Evolutionary conservation across 768 basidiomycete species (phyloP), one percentile per base, ranked within the genome.

Genomic region (Xerocomellus dryophilus): DNA sequence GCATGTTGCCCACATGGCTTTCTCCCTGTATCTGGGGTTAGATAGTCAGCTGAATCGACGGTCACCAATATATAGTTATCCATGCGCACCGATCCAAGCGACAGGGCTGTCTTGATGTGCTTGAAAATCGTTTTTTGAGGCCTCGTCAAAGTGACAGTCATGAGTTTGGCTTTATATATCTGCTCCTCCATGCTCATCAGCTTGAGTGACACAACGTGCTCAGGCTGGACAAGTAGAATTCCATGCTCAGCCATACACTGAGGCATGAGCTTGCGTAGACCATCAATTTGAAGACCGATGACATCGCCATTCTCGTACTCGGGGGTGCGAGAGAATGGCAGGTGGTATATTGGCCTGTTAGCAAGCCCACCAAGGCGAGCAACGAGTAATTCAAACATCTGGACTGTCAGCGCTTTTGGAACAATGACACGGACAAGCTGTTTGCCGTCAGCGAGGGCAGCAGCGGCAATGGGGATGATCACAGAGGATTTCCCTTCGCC

Each of bases 401-500:
- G 75, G 5, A 47, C 62, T 0, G 66, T 62, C 17, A 80, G 63
- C 0, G 76, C 63, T 52, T 76, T 79, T 21, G 78, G 66, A n/a
- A 77, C 74, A 5, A 81, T 63, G 27, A 81, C 71, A 29, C 80
- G 71, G 18, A 73, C 73, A 3, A 81, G 68, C 31, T 62, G 69
- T 1, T 67, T 18, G 3, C 74, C 74, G 56, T 80, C 66, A 0
- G 80, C 75, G 15, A 81, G 66, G 5, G 69, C 60, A 1, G 72
- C 61, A 1, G 73, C 64, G 10, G 71, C 62, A n/a, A 81, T 65
- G 1, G 80, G 80, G 5, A 81, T 69, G 32, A 81, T 72, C 17
- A 72, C 73, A 0, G 69, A 73, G 6, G 72, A 71, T 58, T 81
- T 81, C 4, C 80, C 81, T 56, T 81, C 80, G 12, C 80, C 81